Conservation (phyloP, 768 basidiomycete species). For the Neoboletus brunneissimus region DNA sequence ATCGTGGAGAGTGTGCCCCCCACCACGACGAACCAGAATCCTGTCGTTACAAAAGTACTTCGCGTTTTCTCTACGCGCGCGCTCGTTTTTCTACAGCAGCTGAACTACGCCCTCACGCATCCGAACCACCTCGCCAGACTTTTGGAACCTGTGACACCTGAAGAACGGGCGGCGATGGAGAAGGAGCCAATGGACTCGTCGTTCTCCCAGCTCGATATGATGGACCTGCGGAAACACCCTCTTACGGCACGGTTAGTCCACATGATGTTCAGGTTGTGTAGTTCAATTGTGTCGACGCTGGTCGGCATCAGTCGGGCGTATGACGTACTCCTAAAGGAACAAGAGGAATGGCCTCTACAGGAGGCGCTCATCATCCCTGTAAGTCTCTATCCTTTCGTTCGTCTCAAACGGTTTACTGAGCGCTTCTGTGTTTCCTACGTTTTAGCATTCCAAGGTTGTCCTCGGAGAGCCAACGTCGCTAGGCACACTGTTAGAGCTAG, state of each 20-base stretch:
- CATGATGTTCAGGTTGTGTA: conserved; percentile 65
- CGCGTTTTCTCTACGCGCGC: conserved; percentile 66
- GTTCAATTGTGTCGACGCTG: conserved; percentile 67
- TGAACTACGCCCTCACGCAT: conserved; percentile 89
- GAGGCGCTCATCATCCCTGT: conserved; percentile 75
- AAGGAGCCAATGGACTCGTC: conserved; percentile 46
- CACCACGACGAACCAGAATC: conserved; percentile 22
- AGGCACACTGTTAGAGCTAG: conserved; percentile 85
- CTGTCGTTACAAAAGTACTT: conserved; percentile 61
- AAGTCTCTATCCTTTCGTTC: conserved; percentile 27
- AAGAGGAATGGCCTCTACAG: conserved; percentile 69
- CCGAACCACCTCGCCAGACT: conserved; percentile 83
- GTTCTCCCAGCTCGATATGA: conserved; percentile 40
- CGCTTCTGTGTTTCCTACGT: not conserved
- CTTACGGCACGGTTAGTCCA: conserved; percentile 70
- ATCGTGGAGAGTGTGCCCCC: conserved; percentile 50
- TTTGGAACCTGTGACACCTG: conserved; percentile 73
- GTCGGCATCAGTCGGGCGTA: conserved; percentile 71
- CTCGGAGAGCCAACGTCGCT: conserved; percentile 79
- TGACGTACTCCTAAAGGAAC: conserved; percentile 55
- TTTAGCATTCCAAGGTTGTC: conserved; percentile 81
- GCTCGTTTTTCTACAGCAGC: conserved; percentile 74
- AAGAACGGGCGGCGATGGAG: conserved; percentile 69
- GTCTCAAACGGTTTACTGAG: not conserved
- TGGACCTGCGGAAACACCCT: conserved; percentile 68